Evolutionary conservation across 305 asterid species (phyloP).

Genomic region (Solanum hybrid): DNA sequence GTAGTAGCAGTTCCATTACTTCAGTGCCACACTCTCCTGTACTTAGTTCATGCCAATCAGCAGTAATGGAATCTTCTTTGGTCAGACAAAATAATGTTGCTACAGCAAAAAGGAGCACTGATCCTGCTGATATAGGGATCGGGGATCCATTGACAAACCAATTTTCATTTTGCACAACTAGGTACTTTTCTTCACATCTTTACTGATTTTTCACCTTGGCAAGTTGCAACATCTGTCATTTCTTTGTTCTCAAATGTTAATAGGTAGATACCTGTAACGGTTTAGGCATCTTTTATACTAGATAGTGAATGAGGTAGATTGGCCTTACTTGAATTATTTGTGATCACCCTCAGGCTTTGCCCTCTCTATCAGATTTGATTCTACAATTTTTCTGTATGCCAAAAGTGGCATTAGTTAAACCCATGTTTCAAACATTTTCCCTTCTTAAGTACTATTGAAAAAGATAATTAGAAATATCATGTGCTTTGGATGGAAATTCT

Average conservation of each 20-base stretch:
- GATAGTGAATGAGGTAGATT: neutral
- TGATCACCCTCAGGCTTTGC: neutral
- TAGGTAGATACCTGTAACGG: neutral
- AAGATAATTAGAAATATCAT: neutral
- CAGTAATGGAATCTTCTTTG: constrained; percentile 39
- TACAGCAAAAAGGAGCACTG: constrained; percentile 21
- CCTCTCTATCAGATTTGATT: neutral
- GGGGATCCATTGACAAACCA: constrained; percentile 25
- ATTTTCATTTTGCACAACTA: constrained; percentile 36
- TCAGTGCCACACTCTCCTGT: constrained; percentile 55
- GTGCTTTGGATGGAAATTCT: neutral
- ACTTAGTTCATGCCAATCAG: constrained; percentile 48
- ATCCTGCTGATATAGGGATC: constrained; percentile 29
- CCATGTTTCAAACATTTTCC: neutral
- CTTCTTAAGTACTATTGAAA: neutral
- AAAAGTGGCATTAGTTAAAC: neutral
- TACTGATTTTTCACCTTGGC: constrained; percentile 12
- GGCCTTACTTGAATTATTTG: neutral
- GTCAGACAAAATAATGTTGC: constrained; percentile 35
- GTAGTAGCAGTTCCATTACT: constrained; percentile 47
- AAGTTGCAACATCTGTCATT: constrained; percentile 1
- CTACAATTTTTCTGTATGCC: neutral
- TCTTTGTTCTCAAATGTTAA: neutral
- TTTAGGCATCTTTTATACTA: neutral
- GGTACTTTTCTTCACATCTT: constrained; percentile 36